Percentiles rank a stretch among this genome's conserved stretches.
Evolutionary conservation across 345 rosid genomes (phyloP).

Genomic region (Anacardium occidentale): DNA sequence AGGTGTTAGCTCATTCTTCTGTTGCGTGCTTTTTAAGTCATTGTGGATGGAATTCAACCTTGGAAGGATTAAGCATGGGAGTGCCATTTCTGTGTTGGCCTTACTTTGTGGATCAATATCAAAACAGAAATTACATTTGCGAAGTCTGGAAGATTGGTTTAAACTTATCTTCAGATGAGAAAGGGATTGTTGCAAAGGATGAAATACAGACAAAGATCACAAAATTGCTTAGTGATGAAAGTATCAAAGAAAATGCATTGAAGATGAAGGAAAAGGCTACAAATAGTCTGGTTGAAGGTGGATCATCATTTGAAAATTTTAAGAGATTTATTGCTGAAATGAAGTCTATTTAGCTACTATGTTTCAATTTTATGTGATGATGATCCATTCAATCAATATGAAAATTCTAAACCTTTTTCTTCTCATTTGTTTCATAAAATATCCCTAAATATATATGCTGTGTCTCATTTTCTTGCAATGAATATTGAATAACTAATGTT

Average conservation of each 20-base stretch:
- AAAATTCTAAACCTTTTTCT: too few relatives aligned
- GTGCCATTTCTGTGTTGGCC: constrained; percentile 45
- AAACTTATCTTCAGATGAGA: constrained; percentile 11
- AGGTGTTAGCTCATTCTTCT: constrained; percentile 29
- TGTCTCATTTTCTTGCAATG: too few relatives aligned
- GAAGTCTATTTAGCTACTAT: neutral
- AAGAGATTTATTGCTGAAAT: constrained; percentile 16
- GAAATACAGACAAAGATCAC: constrained; percentile 25
- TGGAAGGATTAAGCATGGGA: constrained; percentile 34
- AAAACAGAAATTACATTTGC: constrained; percentile 32
- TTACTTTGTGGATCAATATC: constrained; percentile 30
- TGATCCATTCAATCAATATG: too few relatives aligned
- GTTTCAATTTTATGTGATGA: too few relatives aligned
- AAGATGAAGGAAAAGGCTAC: constrained; percentile 27
- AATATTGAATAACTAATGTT: too few relatives aligned
- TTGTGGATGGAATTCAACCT: constrained; percentile 40
- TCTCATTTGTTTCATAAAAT: too few relatives aligned
- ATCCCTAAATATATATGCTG: too few relatives aligned
- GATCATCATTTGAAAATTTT: constrained; percentile 35
- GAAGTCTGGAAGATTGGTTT: constrained; percentile 30
- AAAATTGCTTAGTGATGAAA: constrained; percentile 2
- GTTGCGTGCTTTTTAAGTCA: constrained; percentile 34
- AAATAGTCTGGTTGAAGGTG: constrained; percentile 23
- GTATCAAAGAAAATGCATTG: constrained; percentile 20
- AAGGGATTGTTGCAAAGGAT: constrained; percentile 30